A percentile compares a stretch with the other conserved stretches of the same genome.
Conservation (phyloP, 176 grass and related monocot genomes). For the Ensete ventricosum region DNA sequence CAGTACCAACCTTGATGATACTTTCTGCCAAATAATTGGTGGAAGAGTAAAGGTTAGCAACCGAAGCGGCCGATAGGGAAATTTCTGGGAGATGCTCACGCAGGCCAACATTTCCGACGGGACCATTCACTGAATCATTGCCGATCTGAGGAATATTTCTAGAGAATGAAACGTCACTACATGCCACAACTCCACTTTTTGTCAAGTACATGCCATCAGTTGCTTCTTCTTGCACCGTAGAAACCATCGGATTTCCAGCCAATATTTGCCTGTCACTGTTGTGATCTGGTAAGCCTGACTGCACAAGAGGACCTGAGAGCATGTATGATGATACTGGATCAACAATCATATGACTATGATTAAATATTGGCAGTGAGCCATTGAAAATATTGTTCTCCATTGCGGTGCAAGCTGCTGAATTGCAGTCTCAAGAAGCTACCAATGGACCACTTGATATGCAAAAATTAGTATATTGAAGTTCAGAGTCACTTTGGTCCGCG, state of each 20-base stretch:
- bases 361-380: neutral
- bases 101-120: conserved; percentile 12
- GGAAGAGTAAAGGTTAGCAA: conserved; percentile 34
- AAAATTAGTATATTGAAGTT: neutral
- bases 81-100: conserved; percentile 21
- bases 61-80: conserved; percentile 23
- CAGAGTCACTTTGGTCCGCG: no score
- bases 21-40: conserved; percentile 17
- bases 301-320: conserved; percentile 5
- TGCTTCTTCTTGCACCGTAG: conserved; percentile 29
- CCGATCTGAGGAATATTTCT: conserved; percentile 26
- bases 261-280: conserved; percentile 10
- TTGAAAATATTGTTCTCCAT: conserved; percentile 21
- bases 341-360: conserved; percentile 4
- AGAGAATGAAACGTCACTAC: conserved; percentile 21
- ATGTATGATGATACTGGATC: neutral
- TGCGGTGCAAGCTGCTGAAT: neutral
- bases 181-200: conserved; percentile 19
- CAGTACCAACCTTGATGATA: conserved; percentile 19
- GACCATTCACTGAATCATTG: conserved; percentile 19
- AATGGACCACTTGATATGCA: neutral
- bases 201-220: conserved; percentile 34
- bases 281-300: conserved; percentile 24
- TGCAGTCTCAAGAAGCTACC: neutral
- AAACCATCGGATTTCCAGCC: conserved; percentile 20